These are phyloP conservation scores for Fragilaria radians DNA, from an alignment of 108 stramenopile genomes.

Conservation along the genomic window DNA sequence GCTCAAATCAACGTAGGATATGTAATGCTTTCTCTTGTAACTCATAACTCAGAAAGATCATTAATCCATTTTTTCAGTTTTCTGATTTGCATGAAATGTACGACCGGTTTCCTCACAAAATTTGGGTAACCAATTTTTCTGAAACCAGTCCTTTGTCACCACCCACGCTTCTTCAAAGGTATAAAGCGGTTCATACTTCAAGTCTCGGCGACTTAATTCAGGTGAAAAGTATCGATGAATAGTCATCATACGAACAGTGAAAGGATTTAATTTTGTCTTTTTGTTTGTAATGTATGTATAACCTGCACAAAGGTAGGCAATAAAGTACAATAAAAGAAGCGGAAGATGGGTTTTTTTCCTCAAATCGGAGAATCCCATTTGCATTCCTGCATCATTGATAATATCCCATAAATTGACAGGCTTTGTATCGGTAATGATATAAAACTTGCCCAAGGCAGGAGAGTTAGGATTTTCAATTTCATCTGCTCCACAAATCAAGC, in stretches of 20 bases:
- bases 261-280: constrained; percentile 85
- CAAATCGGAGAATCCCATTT: constrained; percentile 87
- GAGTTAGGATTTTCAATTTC: constrained; percentile 63
- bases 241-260: constrained; percentile 90
- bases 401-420: constrained; percentile 89
- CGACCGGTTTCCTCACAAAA: constrained; percentile 13
- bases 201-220: constrained; percentile 75
- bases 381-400: constrained; percentile 78
- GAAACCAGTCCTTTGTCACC: constrained; percentile 90
- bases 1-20: too few relatives aligned
- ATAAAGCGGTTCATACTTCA: constrained; percentile 85
- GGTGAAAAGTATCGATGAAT: constrained; percentile 95
- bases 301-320: constrained; percentile 77
- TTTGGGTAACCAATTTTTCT: constrained; percentile 84
- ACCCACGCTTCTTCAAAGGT: constrained; percentile 89
- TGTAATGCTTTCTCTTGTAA: too few relatives aligned
- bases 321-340: constrained; percentile 53
- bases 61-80: neutral
- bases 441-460: constrained; percentile 91
- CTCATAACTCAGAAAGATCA: too few relatives aligned
- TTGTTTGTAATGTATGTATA: constrained; percentile 55
- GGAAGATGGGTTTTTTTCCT: constrained; percentile 81
- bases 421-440: constrained; percentile 94
- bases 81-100: neutral
- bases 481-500: constrained; percentile 85